Percentiles rank a stretch among this genome's conserved stretches.
Conservation (phyloP, 805 yeast species). For the Candida broadrunensis region DNA sequence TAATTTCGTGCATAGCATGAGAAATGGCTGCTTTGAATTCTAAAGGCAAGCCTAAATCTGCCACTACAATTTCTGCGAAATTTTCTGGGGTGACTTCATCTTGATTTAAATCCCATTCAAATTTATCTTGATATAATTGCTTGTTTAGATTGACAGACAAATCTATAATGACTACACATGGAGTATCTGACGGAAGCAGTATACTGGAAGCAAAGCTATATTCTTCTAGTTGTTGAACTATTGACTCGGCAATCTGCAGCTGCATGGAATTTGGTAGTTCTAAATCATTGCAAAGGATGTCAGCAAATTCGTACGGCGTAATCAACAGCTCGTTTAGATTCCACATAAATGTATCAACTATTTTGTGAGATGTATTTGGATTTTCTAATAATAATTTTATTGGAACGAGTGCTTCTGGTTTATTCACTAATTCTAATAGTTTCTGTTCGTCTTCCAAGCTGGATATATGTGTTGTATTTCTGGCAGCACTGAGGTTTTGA, state of each 20-base stretch:
- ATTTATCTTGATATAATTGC: constrained; percentile 82
- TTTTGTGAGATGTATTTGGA: constrained; percentile 42
- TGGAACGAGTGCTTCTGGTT: constrained; percentile 55
- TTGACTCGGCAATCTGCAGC: constrained; percentile 61
- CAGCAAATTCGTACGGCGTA: constrained; percentile 73
- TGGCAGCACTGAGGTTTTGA: constrained; percentile 24
- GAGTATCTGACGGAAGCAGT: constrained; percentile 55
- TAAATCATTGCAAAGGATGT: constrained; percentile 75
- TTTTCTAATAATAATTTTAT: constrained; percentile 61
- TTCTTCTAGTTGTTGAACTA: constrained; percentile 79
- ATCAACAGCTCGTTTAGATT: constrained; percentile 61
- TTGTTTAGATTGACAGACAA: constrained; percentile 80
- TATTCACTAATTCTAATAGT: constrained; percentile 24
- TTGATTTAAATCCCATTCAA: constrained; percentile 83
- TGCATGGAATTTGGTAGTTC: constrained; percentile 72
- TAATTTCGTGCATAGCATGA: constrained; percentile 78
- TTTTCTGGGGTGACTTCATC: constrained; percentile 67
- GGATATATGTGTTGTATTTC: constrained; percentile 19
- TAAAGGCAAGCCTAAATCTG: constrained; percentile 77
- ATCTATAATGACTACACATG: constrained; percentile 74
- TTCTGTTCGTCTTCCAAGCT: constrained; percentile 20
- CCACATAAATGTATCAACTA: constrained; percentile 75
- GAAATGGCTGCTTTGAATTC: constrained; percentile 91
- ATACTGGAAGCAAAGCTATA: constrained; percentile 61
- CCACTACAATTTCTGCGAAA: constrained; percentile 79